phyloP scores from a whole-genome alignment of 2,329 filamentous ascomycete species.

The Ramularia endophylla region DNA sequence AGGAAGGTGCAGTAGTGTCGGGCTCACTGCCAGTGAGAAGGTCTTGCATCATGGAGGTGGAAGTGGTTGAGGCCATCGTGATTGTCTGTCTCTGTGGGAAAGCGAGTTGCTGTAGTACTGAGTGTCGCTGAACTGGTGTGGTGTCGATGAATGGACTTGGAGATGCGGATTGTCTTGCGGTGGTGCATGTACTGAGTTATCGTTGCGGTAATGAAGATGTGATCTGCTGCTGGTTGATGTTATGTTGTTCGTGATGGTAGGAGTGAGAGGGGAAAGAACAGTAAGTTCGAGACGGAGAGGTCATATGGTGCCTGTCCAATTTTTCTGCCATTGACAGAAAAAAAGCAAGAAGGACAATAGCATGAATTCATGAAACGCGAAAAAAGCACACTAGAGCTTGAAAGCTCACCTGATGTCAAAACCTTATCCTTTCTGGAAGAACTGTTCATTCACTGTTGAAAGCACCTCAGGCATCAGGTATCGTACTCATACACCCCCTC shows the following conservation, averaged over 20 bases:
- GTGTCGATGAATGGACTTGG: neutral
- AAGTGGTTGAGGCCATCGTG: neutral
- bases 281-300: no score
- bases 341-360: neutral
- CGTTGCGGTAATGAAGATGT: neutral
- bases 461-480: conserved; percentile 4
- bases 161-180: neutral
- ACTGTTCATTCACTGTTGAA: neutral
- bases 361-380: neutral
- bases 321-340: no score
- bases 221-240: neutral
- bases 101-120: neutral
- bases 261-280: neutral
- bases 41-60: neutral
- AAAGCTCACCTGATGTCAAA: neutral
- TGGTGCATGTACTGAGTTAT: no score
- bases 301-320: no score
- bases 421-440: neutral
- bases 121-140: neutral
- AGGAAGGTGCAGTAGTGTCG: conserved; percentile 1
- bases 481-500: conserved; percentile 10
- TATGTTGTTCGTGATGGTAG: neutral
- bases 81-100: neutral
- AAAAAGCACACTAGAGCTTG: neutral
- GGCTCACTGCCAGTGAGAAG: conserved; percentile 2